Evolutionary conservation across 2,329 filamentous ascomycete species (phyloP).

Genomic region (Ophiostoma quercus): DNA sequence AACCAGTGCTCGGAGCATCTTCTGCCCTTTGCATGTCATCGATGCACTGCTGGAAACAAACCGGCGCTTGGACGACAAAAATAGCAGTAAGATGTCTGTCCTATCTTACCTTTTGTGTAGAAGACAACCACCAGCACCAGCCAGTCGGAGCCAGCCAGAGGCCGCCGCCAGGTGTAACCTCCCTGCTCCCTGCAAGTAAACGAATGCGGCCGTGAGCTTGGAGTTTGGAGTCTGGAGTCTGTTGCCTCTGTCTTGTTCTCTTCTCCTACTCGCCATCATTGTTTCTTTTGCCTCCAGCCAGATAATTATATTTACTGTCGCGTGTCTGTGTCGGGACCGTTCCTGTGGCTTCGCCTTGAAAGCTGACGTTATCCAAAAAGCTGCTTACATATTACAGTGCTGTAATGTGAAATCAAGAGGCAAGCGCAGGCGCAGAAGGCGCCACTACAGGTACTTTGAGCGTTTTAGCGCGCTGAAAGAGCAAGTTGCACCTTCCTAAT

Average conservation of each 20-base stretch:
- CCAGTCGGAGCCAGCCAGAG: not conserved
- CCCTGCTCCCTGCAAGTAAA: not conserved
- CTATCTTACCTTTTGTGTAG: not conserved
- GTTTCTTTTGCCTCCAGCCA: not conserved
- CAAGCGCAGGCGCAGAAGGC: no score
- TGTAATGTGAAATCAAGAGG: not conserved
- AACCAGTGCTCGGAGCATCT: slow-evolving; percentile 9
- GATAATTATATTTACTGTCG: not conserved
- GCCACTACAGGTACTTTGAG: not conserved
- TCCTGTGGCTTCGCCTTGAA: not conserved
- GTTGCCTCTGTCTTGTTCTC: not conserved
- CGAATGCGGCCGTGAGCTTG: not conserved
- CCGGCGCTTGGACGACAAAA: slow-evolving; percentile 11
- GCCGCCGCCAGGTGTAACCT: slow-evolving; percentile 6
- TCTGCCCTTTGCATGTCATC: slow-evolving; percentile 8
- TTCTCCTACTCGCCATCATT: not conserved
- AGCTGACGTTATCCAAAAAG: not conserved
- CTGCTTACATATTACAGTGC: not conserved
- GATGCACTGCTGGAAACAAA: not conserved
- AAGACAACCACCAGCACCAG: not conserved
- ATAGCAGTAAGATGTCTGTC: not conserved
- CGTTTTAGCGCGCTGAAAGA: not conserved
- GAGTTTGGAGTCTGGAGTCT: not conserved
- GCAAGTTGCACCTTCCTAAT: not conserved
- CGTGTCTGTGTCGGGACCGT: not conserved